Percentiles rank a stretch among this genome's conserved stretches.
These are phyloP conservation scores for Lasiodiplodia citricola DNA, from an alignment of 2,329 filamentous ascomycete genomes.

Conservation along the genomic window DNA sequence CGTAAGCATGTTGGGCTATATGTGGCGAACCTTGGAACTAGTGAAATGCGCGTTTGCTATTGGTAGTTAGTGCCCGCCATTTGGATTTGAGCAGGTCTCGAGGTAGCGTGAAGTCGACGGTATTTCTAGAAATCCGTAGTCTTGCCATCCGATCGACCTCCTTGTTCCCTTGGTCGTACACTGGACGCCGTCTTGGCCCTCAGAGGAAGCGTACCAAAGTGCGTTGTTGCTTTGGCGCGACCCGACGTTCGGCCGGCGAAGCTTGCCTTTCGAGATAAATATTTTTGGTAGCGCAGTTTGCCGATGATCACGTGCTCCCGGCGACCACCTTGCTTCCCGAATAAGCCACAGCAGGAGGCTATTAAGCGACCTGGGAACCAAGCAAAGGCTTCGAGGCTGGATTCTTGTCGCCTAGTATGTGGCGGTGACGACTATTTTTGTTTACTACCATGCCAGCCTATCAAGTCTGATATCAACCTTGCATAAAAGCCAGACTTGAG, in stretches of 20 bases:
- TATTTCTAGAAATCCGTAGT: conserved; percentile 64
- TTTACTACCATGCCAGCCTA: not conserved
- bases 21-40: conserved; percentile 64
- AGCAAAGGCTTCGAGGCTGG: not conserved
- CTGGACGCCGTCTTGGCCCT: not conserved
- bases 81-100: conserved; percentile 8
- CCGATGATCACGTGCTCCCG: conserved; percentile 1
- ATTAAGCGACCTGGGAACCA: not conserved
- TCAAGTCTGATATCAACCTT: conserved; percentile 3
- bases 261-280: not conserved
- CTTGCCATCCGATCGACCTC: conserved; percentile 62
- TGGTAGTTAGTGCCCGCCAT: conserved; percentile 7
- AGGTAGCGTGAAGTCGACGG: conserved; percentile 26
- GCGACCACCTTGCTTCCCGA: not conserved
- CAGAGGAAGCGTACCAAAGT: not conserved
- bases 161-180: conserved; percentile 64
- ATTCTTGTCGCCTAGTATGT: not conserved
- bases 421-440: not conserved
- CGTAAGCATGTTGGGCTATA: not conserved
- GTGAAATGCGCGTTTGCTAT: conserved; percentile 76
- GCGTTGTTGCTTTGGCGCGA: conserved; percentile 19
- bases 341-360: not conserved
- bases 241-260: conserved; percentile 2
- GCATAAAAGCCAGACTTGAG: not conserved
- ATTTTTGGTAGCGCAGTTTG: not conserved